Evolutionary conservation across 306 rosid genomes (phyloP), one percentile per base, ranked within the genome.

Genomic region (Spatholobus suberectus): DNA sequence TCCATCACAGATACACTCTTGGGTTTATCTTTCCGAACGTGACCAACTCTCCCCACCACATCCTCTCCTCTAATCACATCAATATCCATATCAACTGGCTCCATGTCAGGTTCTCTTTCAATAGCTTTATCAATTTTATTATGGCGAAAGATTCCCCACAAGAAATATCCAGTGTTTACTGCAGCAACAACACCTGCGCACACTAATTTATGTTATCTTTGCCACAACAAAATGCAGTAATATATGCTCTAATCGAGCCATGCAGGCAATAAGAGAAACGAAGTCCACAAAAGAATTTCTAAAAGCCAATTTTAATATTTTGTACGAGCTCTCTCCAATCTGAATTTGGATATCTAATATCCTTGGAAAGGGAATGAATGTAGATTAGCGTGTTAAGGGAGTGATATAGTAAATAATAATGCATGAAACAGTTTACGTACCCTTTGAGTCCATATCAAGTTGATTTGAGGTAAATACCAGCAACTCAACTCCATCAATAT

Each of bases 141-240:
- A 26, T 0, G 40, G n/a, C 88, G 89, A 81, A 93, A 90, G 66
- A 91, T 11, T 77, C 97, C 98, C 90, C 91, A 91, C 3, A 95
- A 79, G 82, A 86, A 87, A 69, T 44, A 57, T 67, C 82, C 88
- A 17, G 75, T 43, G 38, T 82, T 51, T 18, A 75, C 55, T 70
- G 52, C 66, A 18, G 76, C 80, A 47, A 86, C 7, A 69, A 70
- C 35, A 65, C 90, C 97, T 90, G 54, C 3, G 69, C 43, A 78
- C 20, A 78, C 12, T 84, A 47, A 5, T 69, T 47, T 32, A 65
- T 40, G 75, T 52, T 63, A 70, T 34, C 5, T 54, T 54, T 4
- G 12, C 27, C 11, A 7, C 6, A 4, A 18, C 1, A 17, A 1
- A 18, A 20, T 1, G 73, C 70, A 68, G n/a, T n/a, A n/a, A 76